A percentile compares a stretch with the other conserved stretches of the same genome.
These are phyloP conservation scores for Fraxinus sp. DNA, from an alignment of 305 asterid species.

Conservation along the genomic window DNA sequence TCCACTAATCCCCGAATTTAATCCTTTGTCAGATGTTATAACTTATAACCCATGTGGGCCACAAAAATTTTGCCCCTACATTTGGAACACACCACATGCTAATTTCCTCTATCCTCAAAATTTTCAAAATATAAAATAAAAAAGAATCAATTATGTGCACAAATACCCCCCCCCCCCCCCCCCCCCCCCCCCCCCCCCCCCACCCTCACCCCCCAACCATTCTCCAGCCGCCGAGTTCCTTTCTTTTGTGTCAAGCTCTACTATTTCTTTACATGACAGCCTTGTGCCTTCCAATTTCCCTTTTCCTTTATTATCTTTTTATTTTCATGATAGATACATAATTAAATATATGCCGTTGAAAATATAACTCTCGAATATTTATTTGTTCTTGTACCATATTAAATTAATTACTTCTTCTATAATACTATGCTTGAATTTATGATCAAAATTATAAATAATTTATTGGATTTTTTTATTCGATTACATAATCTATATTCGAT, in stretches of 20 bases:
- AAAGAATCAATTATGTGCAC: too few species aligned
- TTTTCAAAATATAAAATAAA: not conserved
- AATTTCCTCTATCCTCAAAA: not conserved
- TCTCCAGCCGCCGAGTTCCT: too few species aligned
- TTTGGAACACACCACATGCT: constrained; percentile 30
- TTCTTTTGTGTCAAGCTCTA: not conserved
- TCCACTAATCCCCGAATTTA: not conserved
- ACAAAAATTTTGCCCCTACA: constrained; percentile 17
- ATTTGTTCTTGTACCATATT: not conserved
- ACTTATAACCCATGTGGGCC: constrained; percentile 17
- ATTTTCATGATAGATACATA: not conserved
- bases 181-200: too few species aligned
- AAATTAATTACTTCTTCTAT: too few species aligned
- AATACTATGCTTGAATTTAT: not conserved
- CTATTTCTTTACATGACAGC: not conserved
- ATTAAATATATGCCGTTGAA: too few species aligned
- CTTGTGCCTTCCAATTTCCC: not conserved
- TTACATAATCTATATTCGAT: not conserved
- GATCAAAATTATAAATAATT: too few species aligned
- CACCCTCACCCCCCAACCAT: too few species aligned
- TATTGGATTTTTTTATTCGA: too few species aligned
- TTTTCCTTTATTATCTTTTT: not conserved
- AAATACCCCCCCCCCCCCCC: too few species aligned
- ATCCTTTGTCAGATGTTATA: not conserved
- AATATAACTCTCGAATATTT: not conserved